Evolutionary conservation across 345 rosid genomes (phyloP).

Genomic region (Hypericum perforatum): DNA sequence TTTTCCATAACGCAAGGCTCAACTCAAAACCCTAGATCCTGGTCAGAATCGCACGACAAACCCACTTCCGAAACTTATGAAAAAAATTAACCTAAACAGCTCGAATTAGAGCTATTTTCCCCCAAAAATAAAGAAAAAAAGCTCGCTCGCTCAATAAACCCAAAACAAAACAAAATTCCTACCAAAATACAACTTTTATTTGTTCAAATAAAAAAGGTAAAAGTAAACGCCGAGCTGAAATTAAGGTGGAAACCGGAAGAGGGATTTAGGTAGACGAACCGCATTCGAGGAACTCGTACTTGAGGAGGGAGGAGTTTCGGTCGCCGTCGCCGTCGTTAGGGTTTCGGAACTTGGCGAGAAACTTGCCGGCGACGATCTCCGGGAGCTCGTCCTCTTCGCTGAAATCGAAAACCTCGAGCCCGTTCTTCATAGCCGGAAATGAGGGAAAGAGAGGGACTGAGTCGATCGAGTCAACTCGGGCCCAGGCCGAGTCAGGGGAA

Average conservation of each 20-base stretch:
- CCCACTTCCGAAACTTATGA: too few species aligned
- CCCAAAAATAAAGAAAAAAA: too few species aligned
- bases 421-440: slow-evolving; percentile 39
- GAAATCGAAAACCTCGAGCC: slow-evolving; percentile 50
- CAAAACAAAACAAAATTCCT: not conserved
- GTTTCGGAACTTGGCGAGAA: slow-evolving; percentile 40
- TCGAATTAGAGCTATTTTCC: too few species aligned
- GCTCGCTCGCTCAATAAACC: too few species aligned
- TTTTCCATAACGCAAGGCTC: not conserved
- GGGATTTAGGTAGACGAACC: slow-evolving; percentile 29
- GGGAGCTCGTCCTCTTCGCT: slow-evolving; percentile 59
- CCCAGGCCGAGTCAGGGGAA: slow-evolving; percentile 3
- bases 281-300: slow-evolving; percentile 38
- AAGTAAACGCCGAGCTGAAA: not conserved
- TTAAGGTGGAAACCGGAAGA: not conserved
- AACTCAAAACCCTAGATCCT: too few species aligned
- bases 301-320: slow-evolving; percentile 28
- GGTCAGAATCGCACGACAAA: too few species aligned
- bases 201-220: not conserved
- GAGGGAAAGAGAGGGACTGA: not conserved
- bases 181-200: not conserved
- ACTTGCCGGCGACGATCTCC: slow-evolving; percentile 37
- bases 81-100: too few species aligned
- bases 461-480: not conserved
- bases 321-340: slow-evolving; percentile 39